Evolutionary conservation across 768 basidiomycete genomes (phyloP).

Genomic region (Pholiota microspora): DNA sequence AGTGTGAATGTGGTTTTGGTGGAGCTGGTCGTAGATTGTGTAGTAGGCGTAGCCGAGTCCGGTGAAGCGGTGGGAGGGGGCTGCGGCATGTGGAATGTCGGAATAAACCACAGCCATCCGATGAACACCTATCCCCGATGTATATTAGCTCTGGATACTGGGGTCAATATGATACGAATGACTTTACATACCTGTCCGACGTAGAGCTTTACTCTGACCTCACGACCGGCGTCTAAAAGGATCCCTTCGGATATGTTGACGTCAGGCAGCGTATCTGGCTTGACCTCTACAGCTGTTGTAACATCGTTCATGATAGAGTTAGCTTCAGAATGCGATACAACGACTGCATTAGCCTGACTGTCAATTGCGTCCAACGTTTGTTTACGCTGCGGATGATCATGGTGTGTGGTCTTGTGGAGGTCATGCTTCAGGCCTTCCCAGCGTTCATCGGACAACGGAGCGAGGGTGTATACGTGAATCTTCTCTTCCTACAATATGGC

Average conservation of each 20-base stretch:
- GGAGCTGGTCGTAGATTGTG: conserved; percentile 9
- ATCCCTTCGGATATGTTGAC: conserved; percentile 35
- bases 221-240: conserved; percentile 62
- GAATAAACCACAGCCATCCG: conserved; percentile 87
- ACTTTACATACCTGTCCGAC: conserved; percentile 55
- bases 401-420: conserved; percentile 21
- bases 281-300: conserved; percentile 15
- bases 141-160: conserved; percentile 3
- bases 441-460: conserved; percentile 40
- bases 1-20: conserved; percentile 40
- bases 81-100: conserved; percentile 74
- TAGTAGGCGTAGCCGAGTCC: conserved; percentile 8
- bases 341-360: conserved; percentile 18
- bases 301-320: conserved; percentile 44
- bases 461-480: conserved; percentile 42
- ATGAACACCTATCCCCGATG: conserved; percentile 54
- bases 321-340: conserved; percentile 37
- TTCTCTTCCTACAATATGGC: conserved; percentile 35
- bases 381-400: background rate
- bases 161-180: background rate
- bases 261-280: background rate
- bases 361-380: conserved; percentile 20
- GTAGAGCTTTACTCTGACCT: conserved; percentile 70
- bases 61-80: conserved; percentile 35
- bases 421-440: conserved; percentile 40